Evolutionary conservation across 108 stramenopile genomes (phyloP), one percentile per base, ranked within the genome.

Genomic region (Fragilaria crotonensis): DNA sequence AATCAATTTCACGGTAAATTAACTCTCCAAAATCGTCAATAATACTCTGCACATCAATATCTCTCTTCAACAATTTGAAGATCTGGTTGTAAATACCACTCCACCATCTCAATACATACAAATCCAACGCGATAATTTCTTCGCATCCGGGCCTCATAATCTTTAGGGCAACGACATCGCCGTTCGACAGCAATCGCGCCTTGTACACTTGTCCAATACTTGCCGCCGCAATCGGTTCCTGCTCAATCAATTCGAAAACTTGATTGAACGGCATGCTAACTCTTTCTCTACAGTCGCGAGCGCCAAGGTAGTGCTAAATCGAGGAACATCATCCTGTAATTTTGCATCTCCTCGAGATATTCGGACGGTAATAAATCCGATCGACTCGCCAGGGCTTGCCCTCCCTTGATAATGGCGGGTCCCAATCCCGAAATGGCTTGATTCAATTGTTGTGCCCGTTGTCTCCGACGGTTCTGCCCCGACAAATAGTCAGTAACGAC

Each of bases 1-100:
- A 96, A 71, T 97, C 96, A 32, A 97, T 94, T 68, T 97, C 96
- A 1, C 91, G 83, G 70, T 95, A 97, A 33, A 97, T 85, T 11
- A 97, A 62, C 45, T 84, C 85, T 0, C 96, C 96, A 73, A 97
- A 97, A 66, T 96, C 95, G 67, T 96, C 96, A 77, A 97, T 94
- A 32, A 97, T 90, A 51, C 64, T 64, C 31, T 84, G 84, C 0
- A 97, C 71, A 70, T 97, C 87, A 30, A 97, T 87, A 36, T 96
- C 89, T 3, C 95, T 63, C 3, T 86, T 82, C 9, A 94, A 63
- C 17, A 92, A 33, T 46, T 57, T 49, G 53, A 94, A 77, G 20
- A 89, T 73, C 25, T 66, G 44, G 62, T 89, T 95, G 68, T 90
- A 78, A 5, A 94, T 70, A 17, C 84, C 88, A n/a, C 83, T 80